Evolutionary conservation across 2,329 filamentous ascomycete genomes (phyloP).

Genomic region (Malbranchea zuffiana): DNA sequence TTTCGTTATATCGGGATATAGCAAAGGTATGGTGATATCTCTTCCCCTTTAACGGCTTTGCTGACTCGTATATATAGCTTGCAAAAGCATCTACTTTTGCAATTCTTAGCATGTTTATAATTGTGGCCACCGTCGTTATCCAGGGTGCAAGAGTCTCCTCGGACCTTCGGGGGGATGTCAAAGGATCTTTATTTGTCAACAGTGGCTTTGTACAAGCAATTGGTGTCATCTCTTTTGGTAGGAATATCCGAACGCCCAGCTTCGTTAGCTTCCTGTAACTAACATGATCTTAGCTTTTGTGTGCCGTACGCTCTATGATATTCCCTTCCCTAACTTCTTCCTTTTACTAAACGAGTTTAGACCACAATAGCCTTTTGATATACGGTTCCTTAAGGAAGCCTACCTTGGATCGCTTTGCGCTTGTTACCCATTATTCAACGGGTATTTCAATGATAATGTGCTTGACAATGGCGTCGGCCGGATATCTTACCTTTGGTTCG

Average conservation of each 20-base stretch:
- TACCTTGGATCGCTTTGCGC: slow-evolving; percentile 87
- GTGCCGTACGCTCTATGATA: slow-evolving; percentile 42
- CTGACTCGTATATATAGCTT: slow-evolving; percentile 51
- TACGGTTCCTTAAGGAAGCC: slow-evolving; percentile 91
- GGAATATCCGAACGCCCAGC: slow-evolving; percentile 18
- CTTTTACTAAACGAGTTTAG: slow-evolving; percentile 22
- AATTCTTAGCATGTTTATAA: slow-evolving; percentile 83
- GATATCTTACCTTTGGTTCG: slow-evolving; percentile 88
- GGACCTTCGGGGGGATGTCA: slow-evolving; percentile 61
- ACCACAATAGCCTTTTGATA: slow-evolving; percentile 95
- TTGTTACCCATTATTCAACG: slow-evolving; percentile 89
- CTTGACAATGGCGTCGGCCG: slow-evolving; percentile 72
- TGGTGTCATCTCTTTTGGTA: slow-evolving; percentile 95
- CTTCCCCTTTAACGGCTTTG: slow-evolving; percentile 6
- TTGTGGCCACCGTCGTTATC: slow-evolving; percentile 75
- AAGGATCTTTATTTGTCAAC: slow-evolving; percentile 64
- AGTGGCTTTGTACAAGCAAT: slow-evolving; percentile 88
- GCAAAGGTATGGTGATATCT: slow-evolving; percentile 57
- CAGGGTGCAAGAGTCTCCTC: slow-evolving; percentile 66
- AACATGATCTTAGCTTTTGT: slow-evolving; percentile 47
- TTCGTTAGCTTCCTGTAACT: no score
- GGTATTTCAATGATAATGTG: slow-evolving; percentile 85
- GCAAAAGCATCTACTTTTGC: slow-evolving; percentile 93
- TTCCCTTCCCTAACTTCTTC: slow-evolving; percentile 12
- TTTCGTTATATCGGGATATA: slow-evolving; percentile 92